Percentiles rank a stretch among this genome's conserved stretches.
Evolutionary conservation across 108 stramenopile species (phyloP).

Genomic region (Skeletonema grethae): DNA sequence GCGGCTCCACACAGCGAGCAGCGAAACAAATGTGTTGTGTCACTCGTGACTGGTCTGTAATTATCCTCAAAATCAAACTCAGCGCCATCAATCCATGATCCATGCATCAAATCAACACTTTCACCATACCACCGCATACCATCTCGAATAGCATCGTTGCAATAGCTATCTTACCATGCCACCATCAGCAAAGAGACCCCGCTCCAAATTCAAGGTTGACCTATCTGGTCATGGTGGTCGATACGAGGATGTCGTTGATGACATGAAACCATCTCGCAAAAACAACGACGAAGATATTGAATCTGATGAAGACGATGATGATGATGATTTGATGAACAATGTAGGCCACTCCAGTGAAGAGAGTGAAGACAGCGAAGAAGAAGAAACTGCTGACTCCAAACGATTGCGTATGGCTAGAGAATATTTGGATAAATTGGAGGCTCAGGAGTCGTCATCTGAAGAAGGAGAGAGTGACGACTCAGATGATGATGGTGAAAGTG

Average conservation of each 20-base stretch:
- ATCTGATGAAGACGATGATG: conserved; percentile 52
- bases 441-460: conserved; percentile 30
- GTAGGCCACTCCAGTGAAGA: conserved; percentile 28
- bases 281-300: conserved; percentile 41
- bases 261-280: conserved; percentile 3
- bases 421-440: conserved; percentile 75
- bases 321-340: conserved; percentile 38
- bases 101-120: too few relatives aligned
- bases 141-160: too few relatives aligned
- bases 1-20: too few relatives aligned
- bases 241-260: conserved; percentile 28
- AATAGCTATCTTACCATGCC: not conserved
- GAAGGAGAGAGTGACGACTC: conserved; percentile 38
- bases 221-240: conserved; percentile 38
- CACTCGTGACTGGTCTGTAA: too few relatives aligned
- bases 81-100: not conserved
- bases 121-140: too few relatives aligned
- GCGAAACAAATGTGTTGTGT: too few relatives aligned
- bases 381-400: conserved; percentile 83
- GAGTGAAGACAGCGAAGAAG: conserved; percentile 55
- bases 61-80: too few relatives aligned
- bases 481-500: conserved; percentile 44
- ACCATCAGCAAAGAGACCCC: conserved; percentile 7
- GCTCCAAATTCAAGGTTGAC: conserved; percentile 31
- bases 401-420: conserved; percentile 76